phyloP scores from a whole-genome alignment of 139 green algal species.

The Coelastrella sp. region DNA sequence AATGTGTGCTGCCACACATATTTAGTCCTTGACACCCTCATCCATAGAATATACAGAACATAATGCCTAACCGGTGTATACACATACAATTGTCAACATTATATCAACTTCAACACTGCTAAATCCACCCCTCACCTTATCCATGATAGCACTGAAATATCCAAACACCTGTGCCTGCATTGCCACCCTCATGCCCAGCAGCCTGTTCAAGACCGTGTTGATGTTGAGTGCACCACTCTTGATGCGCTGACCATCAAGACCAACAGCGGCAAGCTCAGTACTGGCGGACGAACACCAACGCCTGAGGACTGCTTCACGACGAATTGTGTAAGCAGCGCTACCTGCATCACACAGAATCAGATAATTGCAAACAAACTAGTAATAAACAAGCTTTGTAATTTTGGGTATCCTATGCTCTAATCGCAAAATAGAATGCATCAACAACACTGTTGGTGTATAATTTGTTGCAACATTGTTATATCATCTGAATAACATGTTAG shows the following conservation, averaged over 20 bases:
- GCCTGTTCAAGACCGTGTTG: conserved; percentile 78
- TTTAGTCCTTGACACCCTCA: no score
- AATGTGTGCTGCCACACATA: no score
- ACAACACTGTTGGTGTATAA: no score
- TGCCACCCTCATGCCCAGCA: conserved; percentile 76
- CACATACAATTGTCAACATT: no score
- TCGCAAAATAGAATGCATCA: no score
- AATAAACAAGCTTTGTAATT: no score
- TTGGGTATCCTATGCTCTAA: no score
- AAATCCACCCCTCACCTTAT: conserved; percentile 3
- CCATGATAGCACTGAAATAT: conserved; percentile 66
- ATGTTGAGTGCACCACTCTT: conserved; percentile 1
- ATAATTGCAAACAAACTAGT: neutral
- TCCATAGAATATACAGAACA: no score
- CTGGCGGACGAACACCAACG: conserved; percentile 7
- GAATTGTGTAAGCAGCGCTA: neutral
- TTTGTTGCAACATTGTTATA: no score
- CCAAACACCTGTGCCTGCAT: conserved; percentile 78
- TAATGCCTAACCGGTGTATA: no score
- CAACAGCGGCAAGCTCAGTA: conserved; percentile 29
- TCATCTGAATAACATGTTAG: neutral
- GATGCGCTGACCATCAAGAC: conserved; percentile 37
- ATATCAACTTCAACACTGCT: no score
- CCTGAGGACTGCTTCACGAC: neutral
- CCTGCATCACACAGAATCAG: neutral